These are phyloP conservation scores for Onygena corvina DNA, from an alignment of 2,329 filamentous ascomycete species.

Conservation along the genomic window DNA sequence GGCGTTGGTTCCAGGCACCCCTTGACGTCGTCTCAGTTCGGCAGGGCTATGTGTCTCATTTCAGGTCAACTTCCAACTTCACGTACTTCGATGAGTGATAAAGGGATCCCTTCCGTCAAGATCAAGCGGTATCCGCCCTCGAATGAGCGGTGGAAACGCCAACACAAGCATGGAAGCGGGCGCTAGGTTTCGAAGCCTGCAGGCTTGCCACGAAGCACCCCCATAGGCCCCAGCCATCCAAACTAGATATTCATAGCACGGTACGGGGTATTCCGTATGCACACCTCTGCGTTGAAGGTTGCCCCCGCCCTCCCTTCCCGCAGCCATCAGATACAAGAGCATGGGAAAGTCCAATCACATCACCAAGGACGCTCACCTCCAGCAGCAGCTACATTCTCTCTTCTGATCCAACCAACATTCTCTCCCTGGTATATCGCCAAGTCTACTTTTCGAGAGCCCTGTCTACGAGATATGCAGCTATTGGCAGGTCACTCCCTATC, in stretches of 20 bases:
- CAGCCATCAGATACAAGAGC: neutral
- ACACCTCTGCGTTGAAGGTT: neutral
- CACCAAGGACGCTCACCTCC: neutral
- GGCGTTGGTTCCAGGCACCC: conserved; percentile 3
- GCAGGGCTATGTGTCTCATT: neutral
- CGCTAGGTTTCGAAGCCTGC: conserved; percentile 4
- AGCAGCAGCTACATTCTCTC: neutral
- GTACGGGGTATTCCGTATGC: neutral
- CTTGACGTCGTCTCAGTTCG: neutral
- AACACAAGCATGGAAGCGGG: conserved; percentile 1
- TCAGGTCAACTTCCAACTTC: too few species aligned
- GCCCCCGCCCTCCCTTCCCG: conserved; percentile 3
- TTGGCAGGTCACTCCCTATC: conserved; percentile 2
- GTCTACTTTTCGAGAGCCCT: neutral
- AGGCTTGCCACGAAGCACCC: conserved; percentile 8
- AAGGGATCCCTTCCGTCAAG: neutral
- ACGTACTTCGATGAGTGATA: too few species aligned
- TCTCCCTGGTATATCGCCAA: conserved; percentile 2
- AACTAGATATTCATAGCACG: neutral
- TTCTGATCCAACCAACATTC: neutral
- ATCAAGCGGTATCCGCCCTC: neutral
- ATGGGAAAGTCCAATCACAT: conserved; percentile 1
- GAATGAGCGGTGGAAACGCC: conserved; percentile 5
- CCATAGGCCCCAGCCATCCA: neutral
- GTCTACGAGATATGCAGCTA: neutral